These are phyloP conservation scores for Coniochaeta sp. DNA, from an alignment of 2,329 filamentous ascomycete genomes.

Conservation along the genomic window DNA sequence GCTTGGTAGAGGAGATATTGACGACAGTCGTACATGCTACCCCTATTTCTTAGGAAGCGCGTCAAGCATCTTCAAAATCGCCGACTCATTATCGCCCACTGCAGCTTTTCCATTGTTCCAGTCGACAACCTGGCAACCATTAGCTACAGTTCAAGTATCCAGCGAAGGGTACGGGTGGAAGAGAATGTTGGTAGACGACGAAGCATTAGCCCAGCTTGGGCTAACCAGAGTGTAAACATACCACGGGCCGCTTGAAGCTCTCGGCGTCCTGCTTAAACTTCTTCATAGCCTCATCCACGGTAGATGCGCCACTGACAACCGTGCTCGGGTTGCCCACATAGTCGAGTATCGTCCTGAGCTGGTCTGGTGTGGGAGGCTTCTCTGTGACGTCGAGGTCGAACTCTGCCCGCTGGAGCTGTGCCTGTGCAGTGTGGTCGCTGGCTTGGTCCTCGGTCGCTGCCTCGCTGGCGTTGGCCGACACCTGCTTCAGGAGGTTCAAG, in stretches of 20 bases:
- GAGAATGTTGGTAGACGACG: neutral
- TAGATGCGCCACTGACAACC: conserved; percentile 66
- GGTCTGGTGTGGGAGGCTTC: conserved; percentile 51
- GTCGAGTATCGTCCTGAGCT: conserved; percentile 26
- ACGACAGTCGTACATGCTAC: neutral
- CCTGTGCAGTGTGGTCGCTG: conserved; percentile 55
- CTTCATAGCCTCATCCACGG: conserved; percentile 70
- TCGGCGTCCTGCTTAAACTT: conserved; percentile 64
- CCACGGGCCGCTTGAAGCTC: conserved; percentile 69
- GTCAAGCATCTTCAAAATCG: conserved; percentile 76
- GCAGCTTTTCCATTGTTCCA: conserved; percentile 86
- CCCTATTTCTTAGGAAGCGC: conserved; percentile 29
- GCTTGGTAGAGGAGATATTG: neutral
- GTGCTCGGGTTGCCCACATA: conserved; percentile 52
- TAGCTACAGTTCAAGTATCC: too few relatives aligned
- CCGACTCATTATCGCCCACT: conserved; percentile 73
- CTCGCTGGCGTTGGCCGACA: conserved; percentile 60
- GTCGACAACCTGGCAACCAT: conserved; percentile 57
- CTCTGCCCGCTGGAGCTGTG: conserved; percentile 46
- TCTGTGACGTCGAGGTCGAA: conserved; percentile 64
- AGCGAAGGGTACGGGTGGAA: too few relatives aligned
- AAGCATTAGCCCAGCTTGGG: neutral
- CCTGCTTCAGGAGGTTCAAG: conserved; percentile 71
- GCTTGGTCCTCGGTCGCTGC: conserved; percentile 69
- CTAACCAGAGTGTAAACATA: conserved; percentile 34